These are phyloP conservation scores for Lepiota brunneoincarnata DNA, from an alignment of 768 basidiomycete genomes.

Conservation along the genomic window DNA sequence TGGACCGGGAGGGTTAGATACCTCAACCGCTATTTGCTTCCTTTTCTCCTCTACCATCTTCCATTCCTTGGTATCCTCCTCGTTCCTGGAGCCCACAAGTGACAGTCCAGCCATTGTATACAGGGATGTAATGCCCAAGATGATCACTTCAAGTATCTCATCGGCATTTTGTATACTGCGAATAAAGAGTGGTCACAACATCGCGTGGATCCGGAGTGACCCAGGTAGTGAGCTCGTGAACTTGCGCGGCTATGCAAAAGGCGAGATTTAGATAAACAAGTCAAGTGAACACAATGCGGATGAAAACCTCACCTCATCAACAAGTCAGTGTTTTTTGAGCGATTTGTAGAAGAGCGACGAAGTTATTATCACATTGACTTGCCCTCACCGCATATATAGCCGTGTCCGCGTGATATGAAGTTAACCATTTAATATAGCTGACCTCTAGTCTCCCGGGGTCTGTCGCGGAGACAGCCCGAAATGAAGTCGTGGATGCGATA, in stretches of 20 bases:
- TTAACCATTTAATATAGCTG: background rate
- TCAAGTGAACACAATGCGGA: background rate
- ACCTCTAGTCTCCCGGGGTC: background rate
- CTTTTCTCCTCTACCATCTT: no score
- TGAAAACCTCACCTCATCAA: background rate
- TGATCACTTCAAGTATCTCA: background rate
- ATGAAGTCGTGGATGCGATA: background rate
- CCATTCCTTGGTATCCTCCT: no score
- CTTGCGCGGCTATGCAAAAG: background rate
- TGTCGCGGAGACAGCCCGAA: background rate
- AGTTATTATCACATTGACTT: background rate
- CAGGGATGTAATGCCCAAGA: background rate
- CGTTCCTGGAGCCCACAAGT: background rate
- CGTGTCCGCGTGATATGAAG: background rate
- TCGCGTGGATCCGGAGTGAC: background rate
- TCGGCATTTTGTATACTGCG: background rate
- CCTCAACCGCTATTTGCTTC: no score
- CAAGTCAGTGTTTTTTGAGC: background rate
- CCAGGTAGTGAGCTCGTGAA: background rate
- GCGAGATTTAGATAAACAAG: no score
- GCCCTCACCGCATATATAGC: background rate
- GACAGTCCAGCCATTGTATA: background rate
- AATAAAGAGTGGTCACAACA: background rate
- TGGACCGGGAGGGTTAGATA: no score
- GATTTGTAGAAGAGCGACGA: background rate